Conservation (phyloP, 371 early-diverging fungal species). For the Smittium mucronatum region DNA sequence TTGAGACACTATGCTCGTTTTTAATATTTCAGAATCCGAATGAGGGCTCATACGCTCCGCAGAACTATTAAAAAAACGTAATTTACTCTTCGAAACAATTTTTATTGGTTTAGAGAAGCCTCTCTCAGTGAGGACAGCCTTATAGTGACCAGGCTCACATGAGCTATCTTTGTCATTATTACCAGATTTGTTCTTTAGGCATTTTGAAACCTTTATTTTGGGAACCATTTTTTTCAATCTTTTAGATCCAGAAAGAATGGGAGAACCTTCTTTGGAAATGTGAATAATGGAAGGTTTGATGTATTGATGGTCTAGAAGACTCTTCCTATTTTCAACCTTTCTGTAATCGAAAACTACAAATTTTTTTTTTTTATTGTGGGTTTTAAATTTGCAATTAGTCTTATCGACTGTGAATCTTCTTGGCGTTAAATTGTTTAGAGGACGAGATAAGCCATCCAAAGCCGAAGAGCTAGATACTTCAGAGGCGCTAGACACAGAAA, state of each 20-base stretch:
- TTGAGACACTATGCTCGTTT: too few species aligned
- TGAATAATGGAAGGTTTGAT: background rate
- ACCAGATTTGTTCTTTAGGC: too few species aligned
- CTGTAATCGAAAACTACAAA: background rate
- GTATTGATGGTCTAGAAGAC: background rate
- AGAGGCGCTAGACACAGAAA: background rate
- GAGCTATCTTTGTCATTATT: too few species aligned
- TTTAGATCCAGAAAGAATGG: background rate
- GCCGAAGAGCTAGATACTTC: background rate
- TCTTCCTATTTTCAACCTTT: background rate
- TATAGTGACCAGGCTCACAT: too few species aligned
- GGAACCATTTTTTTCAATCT: background rate
- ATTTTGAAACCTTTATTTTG: too few species aligned
- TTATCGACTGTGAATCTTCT: background rate
- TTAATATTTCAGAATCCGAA: too few species aligned
- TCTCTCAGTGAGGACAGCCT: too few species aligned
- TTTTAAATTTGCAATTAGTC: background rate
- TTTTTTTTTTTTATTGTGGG: background rate
- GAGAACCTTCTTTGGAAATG: background rate
- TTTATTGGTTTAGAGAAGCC: too few species aligned
- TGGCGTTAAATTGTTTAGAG: background rate
- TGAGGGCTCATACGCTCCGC: too few species aligned
- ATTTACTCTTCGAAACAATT: too few species aligned
- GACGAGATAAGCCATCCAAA: background rate
- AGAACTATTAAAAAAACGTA: too few species aligned